phyloP scores from a whole-genome alignment of 306 rosid genomes.

The Prunus mongolica region DNA sequence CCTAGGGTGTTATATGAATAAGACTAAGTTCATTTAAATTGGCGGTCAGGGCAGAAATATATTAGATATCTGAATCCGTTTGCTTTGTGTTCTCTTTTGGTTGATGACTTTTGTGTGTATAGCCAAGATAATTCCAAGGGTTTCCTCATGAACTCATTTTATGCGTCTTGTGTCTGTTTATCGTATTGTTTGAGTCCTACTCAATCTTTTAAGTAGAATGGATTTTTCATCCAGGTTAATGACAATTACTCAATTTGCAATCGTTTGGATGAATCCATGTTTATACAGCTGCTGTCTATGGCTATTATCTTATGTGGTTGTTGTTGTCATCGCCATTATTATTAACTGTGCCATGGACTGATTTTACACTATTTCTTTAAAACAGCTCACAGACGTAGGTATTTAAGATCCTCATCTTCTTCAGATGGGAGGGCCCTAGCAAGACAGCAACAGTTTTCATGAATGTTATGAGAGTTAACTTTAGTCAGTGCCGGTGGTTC shows the following conservation, averaged over 20 bases:
- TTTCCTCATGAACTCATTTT: background rate
- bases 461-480: constrained; percentile 28
- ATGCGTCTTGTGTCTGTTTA: background rate
- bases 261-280: background rate
- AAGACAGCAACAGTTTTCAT: constrained; percentile 26
- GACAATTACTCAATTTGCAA: background rate
- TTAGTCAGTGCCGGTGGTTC: constrained; percentile 21
- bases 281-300: background rate
- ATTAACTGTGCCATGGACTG: no score
- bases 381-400: background rate
- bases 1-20: background rate
- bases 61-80: background rate
- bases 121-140: background rate
- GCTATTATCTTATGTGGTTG: background rate
- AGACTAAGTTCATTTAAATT: background rate
- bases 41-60: background rate
- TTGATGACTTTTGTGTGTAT: background rate
- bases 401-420: constrained; percentile 1
- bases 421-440: constrained; percentile 8
- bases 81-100: background rate
- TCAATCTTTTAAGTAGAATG: background rate
- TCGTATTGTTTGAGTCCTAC: background rate
- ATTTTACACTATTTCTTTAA: background rate
- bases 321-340: background rate
- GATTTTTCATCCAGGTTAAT: background rate